Conservation (phyloP, 2,329 filamentous ascomycete species). For the Ophiostoma angusticollis region DNA sequence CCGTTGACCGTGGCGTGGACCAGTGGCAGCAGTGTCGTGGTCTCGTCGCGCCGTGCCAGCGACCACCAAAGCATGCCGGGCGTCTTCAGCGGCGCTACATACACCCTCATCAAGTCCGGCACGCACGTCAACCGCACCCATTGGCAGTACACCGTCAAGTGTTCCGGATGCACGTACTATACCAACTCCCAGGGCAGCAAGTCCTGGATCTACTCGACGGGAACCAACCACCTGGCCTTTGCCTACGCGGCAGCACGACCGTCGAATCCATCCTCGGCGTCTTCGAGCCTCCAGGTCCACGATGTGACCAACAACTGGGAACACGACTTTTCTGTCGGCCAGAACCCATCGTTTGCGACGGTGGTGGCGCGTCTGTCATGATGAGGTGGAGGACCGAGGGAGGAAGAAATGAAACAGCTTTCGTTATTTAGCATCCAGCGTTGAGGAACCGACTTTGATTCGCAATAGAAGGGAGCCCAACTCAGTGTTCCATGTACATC, state of each 20-base stretch:
- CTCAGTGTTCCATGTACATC: too few relatives aligned
- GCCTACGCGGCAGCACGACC: constrained; percentile 16
- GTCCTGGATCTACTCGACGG: constrained; percentile 16
- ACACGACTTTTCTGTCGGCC: constrained; percentile 16
- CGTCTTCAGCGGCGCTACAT: constrained; percentile 18
- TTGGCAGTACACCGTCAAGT: constrained; percentile 28
- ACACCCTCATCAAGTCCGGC: constrained; percentile 24
- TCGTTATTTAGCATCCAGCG: too few relatives aligned
- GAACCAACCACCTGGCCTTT: constrained; percentile 19
- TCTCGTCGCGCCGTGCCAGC: constrained; percentile 7
- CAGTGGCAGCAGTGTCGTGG: constrained; percentile 7
- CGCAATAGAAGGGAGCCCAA: too few relatives aligned
- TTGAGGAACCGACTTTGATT: too few relatives aligned
- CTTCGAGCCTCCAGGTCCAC: constrained; percentile 16
- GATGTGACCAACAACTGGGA: constrained; percentile 18
- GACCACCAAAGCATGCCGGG: constrained; percentile 9
- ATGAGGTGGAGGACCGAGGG: too few relatives aligned
- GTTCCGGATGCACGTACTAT: constrained; percentile 25
- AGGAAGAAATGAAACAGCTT: too few relatives aligned
- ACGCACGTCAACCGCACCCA: constrained; percentile 26
- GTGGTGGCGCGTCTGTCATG: constrained; percentile 7
- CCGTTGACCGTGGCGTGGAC: constrained; percentile 14
- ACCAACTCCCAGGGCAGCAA: constrained; percentile 10
- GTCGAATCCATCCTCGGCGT: constrained; percentile 12
- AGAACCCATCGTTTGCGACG: constrained; percentile 15